Evolutionary conservation across 2,329 filamentous ascomycete genomes (phyloP), one percentile per base, ranked within the genome.

Genomic region (Coniella vitis): DNA sequence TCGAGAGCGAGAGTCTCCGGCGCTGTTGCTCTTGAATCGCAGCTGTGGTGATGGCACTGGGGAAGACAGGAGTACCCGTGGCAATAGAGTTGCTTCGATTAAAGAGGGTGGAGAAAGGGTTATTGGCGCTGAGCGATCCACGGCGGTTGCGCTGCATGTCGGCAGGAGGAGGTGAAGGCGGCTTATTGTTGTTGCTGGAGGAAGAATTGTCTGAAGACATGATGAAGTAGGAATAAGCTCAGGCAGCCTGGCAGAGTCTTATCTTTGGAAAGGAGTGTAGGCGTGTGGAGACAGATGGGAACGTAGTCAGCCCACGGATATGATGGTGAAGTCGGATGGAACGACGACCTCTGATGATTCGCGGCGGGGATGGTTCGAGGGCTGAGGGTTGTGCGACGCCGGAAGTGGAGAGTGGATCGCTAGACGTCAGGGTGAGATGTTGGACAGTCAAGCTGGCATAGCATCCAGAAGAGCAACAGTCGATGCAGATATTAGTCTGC

Each of bases 1-100:
- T 87, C 39, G 81, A 83, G 60, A 90, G 79, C 38, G 86, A 90
- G 56, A 90, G 77, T 40, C 86, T 81, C 52, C 86, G 82, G 51
- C 81, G 79, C 54, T 78, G 76, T 55, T 75, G 71, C 47, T 82
- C 75, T 54, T 78, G 72, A 22, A 73, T 66, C 51, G 69, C 71
- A 45, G 72, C 69, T 17, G 69, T 67, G 31, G 66, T 61, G 44
- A 68, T 64, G 43, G 69, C 62, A 38, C 64, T 64, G 25, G 75
- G 71, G 56, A 77, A 76, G 37, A 70, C 63, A 21, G 66, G 63
- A 25, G 68, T 67, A 56, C 69, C 61, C 49, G 70, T 69, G 34
- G 47, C 20, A 48, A 72, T 68, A 3, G 77, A 79, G 57, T 75
- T 74, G 58, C 72, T 75, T 56, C 79, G 71, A 54, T 74, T 70